Conservation (phyloP, 352 stramenopile species). For the Phytopythium helicoides region DNA sequence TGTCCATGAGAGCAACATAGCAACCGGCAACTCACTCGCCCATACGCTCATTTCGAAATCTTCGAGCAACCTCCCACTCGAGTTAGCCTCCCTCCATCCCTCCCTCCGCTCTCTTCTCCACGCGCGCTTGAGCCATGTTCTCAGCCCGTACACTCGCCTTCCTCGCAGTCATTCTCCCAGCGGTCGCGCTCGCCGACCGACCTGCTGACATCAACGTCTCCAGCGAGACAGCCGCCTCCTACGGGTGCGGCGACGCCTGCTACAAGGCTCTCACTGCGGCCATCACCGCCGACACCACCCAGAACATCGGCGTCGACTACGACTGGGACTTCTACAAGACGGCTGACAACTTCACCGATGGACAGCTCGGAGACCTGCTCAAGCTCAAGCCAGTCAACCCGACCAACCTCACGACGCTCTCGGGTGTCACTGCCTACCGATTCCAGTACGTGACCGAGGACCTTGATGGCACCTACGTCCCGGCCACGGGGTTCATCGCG, state of each 20-base stretch:
- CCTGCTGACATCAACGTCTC: slow-evolving; percentile 6
- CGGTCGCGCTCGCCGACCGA: not conserved
- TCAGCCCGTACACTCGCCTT: no score
- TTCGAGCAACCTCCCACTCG: no score
- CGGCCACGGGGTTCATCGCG: slow-evolving; percentile 9
- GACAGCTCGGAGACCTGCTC: slow-evolving; percentile 4
- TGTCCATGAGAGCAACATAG: no score
- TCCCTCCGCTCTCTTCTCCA: no score
- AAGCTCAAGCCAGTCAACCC: slow-evolving; percentile 9
- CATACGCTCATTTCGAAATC: no score
- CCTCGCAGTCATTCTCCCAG: no score
- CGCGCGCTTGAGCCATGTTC: not conserved
- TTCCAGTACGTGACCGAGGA: slow-evolving; percentile 14
- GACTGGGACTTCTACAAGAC: slow-evolving; percentile 11
- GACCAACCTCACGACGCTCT: slow-evolving; percentile 6
- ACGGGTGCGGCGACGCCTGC: slow-evolving; percentile 8
- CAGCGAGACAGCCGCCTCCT: not conserved
- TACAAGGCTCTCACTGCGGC: slow-evolving; percentile 2
- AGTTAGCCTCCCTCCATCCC: no score
- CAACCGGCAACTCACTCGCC: no score
- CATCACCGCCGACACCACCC: not conserved
- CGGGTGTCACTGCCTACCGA: slow-evolving; percentile 6
- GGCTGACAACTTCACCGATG: slow-evolving; percentile 8
- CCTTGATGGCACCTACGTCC: slow-evolving; percentile 6
- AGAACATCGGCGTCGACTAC: slow-evolving; percentile 5